Percentiles rank a stretch among this genome's conserved stretches.
Evolutionary conservation across 441 rosid genomes (phyloP).

Genomic region (Bruguiera hainesii): DNA sequence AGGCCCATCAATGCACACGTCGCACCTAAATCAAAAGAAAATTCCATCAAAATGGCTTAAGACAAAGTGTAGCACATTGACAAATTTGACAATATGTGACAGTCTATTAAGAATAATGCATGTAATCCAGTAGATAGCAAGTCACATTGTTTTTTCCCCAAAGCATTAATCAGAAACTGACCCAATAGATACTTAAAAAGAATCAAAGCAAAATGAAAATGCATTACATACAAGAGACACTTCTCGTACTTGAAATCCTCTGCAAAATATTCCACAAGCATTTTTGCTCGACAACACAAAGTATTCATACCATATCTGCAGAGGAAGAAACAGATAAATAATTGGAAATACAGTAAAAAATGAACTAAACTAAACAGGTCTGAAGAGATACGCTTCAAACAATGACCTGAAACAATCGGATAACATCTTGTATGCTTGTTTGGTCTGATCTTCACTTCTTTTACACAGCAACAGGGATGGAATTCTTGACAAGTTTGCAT

Average conservation of each 20-base stretch:
- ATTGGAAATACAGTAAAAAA: background rate
- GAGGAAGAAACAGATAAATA: constrained; percentile 3
- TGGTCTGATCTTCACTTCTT: constrained; percentile 74
- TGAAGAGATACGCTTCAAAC: background rate
- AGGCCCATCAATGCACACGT: constrained; percentile 67
- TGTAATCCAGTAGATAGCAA: too few species aligned
- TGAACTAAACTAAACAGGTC: background rate
- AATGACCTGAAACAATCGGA: constrained; percentile 76
- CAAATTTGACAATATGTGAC: background rate
- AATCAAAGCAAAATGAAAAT: constrained; percentile 3
- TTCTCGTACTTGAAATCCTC: constrained; percentile 57
- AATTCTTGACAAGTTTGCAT: constrained; percentile 58
- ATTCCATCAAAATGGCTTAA: constrained; percentile 6
- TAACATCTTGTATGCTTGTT: constrained; percentile 71
- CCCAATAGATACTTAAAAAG: background rate
- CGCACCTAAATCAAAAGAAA: constrained; percentile 56
- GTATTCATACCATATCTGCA: constrained; percentile 92
- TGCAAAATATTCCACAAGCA: constrained; percentile 82
- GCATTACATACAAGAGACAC: constrained; percentile 56
- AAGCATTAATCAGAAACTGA: too few species aligned
- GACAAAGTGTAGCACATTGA: background rate
- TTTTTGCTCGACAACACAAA: constrained; percentile 72
- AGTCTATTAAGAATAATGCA: background rate
- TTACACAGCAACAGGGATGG: constrained; percentile 72
- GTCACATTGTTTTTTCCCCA: too few species aligned